Base-by-base conservation (phyloP, 306 rosid genomes). In the Amphicarpaea edgeworthii region DNA sequence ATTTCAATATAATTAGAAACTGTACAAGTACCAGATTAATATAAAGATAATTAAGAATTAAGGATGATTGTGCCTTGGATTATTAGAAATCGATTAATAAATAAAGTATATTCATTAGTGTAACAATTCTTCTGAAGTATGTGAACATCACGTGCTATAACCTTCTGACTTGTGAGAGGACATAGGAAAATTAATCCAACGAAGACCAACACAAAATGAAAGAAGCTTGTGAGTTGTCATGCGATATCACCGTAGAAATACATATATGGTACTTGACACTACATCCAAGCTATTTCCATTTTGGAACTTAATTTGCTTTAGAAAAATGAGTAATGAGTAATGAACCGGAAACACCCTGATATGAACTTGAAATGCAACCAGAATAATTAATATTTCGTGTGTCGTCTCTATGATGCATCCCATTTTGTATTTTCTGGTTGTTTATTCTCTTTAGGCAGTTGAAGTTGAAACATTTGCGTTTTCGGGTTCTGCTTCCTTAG, bases 381-480 rank as follows among this genome's bases (percentile, higher is more conserved):
- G 7, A 60, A 60, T 30, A n/a, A 32, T 8, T 7, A 60, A 60
- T 30, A n/a, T n/a, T 8, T 7, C 16, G 2, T 34, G 2, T 28
- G 68, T 16, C 57, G 58, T 8, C 20, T 6, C 49, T 47, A 16
- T n/a, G 4, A 20, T n/a, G n/a, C n/a, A n/a, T 71, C 68, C 11
- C 61, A 38, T 28, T 80, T 17, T 4, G 26, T 49, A 45, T 60
- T 68, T 26, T 26, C 26, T 71, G 68, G 15, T 42, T 51, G n/a
- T 4, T 12, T 30, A 1, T 34, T 34, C 40, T 1, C 8, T 40
- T 71, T 68, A 71, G 23, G 87, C 41, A 38, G 32, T 14, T 15
- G 66, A 6, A 15, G 65, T 73, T 1, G 84, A 68, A 70, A 70
- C 83, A 49, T 40, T 61, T 47, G 62, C 16, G 32, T 70, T 88